Percentiles rank a stretch among this genome's conserved stretches.
Evolutionary conservation across 768 basidiomycete species (phyloP).

Genomic region (Collybia mongolica): DNA sequence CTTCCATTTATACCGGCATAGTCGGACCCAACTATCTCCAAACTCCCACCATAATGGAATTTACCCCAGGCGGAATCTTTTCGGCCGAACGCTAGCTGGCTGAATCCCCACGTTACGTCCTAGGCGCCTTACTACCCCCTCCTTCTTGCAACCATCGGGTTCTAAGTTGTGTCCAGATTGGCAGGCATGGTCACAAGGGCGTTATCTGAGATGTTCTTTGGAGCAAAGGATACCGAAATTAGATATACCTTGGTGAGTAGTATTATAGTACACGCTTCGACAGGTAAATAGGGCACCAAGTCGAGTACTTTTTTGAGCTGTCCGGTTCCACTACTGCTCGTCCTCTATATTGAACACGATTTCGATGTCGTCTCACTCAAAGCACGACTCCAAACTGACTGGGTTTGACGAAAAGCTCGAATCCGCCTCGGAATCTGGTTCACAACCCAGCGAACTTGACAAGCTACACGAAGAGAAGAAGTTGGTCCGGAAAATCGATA

Average conservation of each 20-base stretch:
- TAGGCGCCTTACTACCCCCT: not conserved
- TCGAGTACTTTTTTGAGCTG: not conserved
- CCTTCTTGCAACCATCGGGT: not conserved
- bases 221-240: slow-evolving; percentile 13
- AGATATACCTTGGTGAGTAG: slow-evolving; percentile 26
- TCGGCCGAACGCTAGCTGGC: too few relatives aligned
- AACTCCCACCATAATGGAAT: too few relatives aligned
- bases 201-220: slow-evolving; percentile 16
- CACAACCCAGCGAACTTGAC: slow-evolving; percentile 9
- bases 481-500: slow-evolving; percentile 65
- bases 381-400: slow-evolving; percentile 9
- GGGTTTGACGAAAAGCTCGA: slow-evolving; percentile 30
- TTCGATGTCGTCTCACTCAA: slow-evolving; percentile 15
- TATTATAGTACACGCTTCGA: slow-evolving; percentile 12
- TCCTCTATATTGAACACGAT: slow-evolving; percentile 9
- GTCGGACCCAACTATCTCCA: too few relatives aligned
- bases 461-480: slow-evolving; percentile 16
- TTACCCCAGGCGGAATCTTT: too few relatives aligned
- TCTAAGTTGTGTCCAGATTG: slow-evolving; percentile 6
- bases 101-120: slow-evolving; percentile 8
- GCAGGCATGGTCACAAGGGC: slow-evolving; percentile 19
- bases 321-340: slow-evolving; percentile 7
- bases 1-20: too few relatives aligned
- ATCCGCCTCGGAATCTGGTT: slow-evolving; percentile 13
- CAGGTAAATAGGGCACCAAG: slow-evolving; percentile 7